Base-by-base conservation (phyloP, 148 eudicot species). In the Rheum nobile region DNA sequence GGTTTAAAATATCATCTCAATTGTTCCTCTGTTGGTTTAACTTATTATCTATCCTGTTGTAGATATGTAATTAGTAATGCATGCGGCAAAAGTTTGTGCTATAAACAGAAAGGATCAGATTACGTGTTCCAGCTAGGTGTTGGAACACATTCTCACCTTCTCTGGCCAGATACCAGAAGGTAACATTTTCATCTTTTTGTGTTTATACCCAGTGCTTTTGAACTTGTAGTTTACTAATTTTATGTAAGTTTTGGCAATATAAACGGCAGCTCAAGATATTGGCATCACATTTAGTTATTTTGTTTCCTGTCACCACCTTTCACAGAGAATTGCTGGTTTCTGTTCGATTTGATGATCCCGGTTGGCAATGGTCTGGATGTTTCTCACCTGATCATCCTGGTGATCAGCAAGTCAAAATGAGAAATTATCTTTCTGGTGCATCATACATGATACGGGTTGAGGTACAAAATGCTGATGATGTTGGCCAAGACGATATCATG, bases 341-440 rank as follows among this genome's bases (percentile, higher is more conserved):
- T 39, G 85, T 90, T 68, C 88, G 92, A 34, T 92, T 92, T 80
- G 84, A 86, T 71, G 96, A 92, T 78, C 96, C 93, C 80, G 97
- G 96, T 79, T 92, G 96, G 94, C 96, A 90, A 74, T 95, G 99
- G 99, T 95, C 99, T 43, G 99, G 99, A 26, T 83, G 92, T 87
- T 95, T 95, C 79, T 85, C 80, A 75, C 97, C 97, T 34, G 94
- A 95, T 75, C 84, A 86, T 78, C 87, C 92, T 68, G 99, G 99
- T 69, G 99, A 95, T 80, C 90, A 91, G 67, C 97, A 90, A 79
- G 82, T 92, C 50, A 95, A 95, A 82, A 85, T 92, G 91, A 86
- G 91, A 26, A 92, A 92, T 82, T 84, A 86, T 82, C 79, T 85
- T 54, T 81, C 92, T 73, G 85, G 92, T 78, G 88, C 86, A 29